phyloP scores from a whole-genome alignment of 306 rosid species.

The Lathyrus oleraceus region DNA sequence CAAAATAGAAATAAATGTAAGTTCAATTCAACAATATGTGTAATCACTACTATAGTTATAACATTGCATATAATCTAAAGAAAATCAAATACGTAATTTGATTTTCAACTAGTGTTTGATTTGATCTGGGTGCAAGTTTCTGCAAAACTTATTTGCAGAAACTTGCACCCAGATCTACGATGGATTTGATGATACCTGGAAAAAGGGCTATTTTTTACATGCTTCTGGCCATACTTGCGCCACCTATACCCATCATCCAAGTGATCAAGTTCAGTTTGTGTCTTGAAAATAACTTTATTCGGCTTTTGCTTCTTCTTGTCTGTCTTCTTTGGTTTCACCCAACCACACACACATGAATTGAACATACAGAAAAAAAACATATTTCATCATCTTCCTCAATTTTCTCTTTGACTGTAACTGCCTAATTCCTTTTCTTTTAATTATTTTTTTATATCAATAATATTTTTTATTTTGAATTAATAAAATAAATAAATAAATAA shows the following conservation, averaged over 20 bases:
- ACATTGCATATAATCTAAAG: neutral
- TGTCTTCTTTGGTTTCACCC: constrained; percentile 81
- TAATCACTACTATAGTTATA: neutral
- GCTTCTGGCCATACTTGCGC: constrained; percentile 98
- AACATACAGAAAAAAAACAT: no score
- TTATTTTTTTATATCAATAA: neutral
- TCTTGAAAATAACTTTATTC: constrained; percentile 82
- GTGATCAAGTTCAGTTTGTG: constrained; percentile 85
- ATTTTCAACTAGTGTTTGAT: neutral
- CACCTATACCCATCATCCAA: constrained; percentile 89
- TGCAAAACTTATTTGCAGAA: neutral
- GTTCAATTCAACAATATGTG: neutral
- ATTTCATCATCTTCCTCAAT: no score
- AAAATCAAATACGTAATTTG: neutral
- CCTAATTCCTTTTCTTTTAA: no score
- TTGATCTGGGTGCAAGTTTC: neutral
- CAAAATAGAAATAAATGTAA: neutral
- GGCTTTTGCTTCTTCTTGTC: constrained; percentile 66
- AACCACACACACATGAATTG: neutral
- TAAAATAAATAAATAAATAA: neutral
- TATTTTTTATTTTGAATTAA: neutral
- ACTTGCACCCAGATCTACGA: neutral
- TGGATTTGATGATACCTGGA: constrained; percentile 56
- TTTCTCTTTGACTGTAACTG: neutral
- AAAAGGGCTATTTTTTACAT: constrained; percentile 91